Evolutionary conservation across 148 eudicot genomes (phyloP), one percentile per base, ranked within the genome.

Genomic region (Salicornia ramosissima): DNA sequence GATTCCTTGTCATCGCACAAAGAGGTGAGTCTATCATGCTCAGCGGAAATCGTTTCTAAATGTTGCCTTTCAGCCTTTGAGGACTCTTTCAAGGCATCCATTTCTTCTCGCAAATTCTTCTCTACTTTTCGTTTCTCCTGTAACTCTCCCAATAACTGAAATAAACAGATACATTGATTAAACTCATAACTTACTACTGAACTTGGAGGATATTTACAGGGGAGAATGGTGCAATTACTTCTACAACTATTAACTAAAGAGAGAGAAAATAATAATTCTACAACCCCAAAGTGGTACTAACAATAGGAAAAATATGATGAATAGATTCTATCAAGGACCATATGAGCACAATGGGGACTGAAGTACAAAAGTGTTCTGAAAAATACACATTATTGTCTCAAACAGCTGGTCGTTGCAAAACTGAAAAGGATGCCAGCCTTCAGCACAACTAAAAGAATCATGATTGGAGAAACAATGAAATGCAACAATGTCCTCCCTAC

Each of bases 1-100:
- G 89, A 78, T 66, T 91, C 91, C 71, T 86, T 91, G 68, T 87
- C 83, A 42, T 86, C 88, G 71, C 86, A 84, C 55, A 83, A 78
- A 42, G 83, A 79, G 80, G 81, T 77, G 56, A 89, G 75, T 65
- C 68, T 74, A 64, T 87, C 91, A 65, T 81, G 69, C 47, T 89
- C 91, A 64, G 45, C 58, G 26, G 78, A 77, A 46, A 89, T 51
- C 75, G 83, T 90, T 36, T 76, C 76, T 64, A 86, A 51, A 69
- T 81, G 82, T 57, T 86, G 77, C 76, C 81, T 86, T 68, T 95
- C 90, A 34, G 74, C 62, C 55, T 67, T 79, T 70, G 79, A 71
- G 21, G 75, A 65, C 31, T 84, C 88, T 80, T 84, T 85, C 75
- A 89, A 71, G 61, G 75, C 71, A 75, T 87, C 85, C 67, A 91